Evolutionary conservation across 495 filamentous ascomycete genomes (phyloP).

Genomic region (Durotheca rogersii): DNA sequence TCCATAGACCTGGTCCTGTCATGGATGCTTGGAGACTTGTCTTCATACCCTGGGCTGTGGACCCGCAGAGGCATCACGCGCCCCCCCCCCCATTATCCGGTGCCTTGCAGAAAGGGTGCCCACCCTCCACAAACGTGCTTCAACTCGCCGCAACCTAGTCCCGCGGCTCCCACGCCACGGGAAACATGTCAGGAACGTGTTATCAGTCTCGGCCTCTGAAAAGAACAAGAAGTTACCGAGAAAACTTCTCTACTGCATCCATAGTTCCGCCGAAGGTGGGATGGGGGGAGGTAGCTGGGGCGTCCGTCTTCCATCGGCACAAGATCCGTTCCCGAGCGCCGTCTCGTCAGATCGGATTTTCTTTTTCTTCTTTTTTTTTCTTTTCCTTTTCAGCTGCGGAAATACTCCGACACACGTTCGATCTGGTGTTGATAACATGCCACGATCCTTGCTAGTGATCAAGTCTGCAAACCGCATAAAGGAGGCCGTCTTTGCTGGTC

Average conservation of each 20-base stretch:
- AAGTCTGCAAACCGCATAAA: slow-evolving; percentile 25
- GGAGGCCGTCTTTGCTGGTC: slow-evolving; percentile 17
- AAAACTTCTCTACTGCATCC: slow-evolving; percentile 4
- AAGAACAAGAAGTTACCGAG: slow-evolving; percentile 5
- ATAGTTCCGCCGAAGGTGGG: background rate
- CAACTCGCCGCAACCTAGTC: slow-evolving; percentile 5
- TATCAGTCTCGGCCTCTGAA: slow-evolving; percentile 28
- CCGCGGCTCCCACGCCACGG: slow-evolving; percentile 7
- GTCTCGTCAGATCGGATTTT: slow-evolving; percentile 1
- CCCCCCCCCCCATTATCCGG: slow-evolving; percentile 2
- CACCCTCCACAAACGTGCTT: slow-evolving; percentile 15
- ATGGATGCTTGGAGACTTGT: no score
- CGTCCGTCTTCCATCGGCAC: background rate
- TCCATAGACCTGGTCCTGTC: no score
- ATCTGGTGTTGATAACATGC: slow-evolving; percentile 7
- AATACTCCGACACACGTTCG: slow-evolving; percentile 13
- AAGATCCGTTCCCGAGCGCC: background rate
- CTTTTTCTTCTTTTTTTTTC: no score
- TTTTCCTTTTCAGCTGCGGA: background rate
- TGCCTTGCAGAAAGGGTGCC: slow-evolving; percentile 24
- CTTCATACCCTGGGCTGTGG: background rate
- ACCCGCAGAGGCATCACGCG: slow-evolving; percentile 10
- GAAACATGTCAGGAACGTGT: slow-evolving; percentile 24
- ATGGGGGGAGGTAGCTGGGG: background rate
- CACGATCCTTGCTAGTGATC: slow-evolving; percentile 10